Conservation (phyloP, 768 basidiomycete species). For the Lactarius deliciosus region DNA sequence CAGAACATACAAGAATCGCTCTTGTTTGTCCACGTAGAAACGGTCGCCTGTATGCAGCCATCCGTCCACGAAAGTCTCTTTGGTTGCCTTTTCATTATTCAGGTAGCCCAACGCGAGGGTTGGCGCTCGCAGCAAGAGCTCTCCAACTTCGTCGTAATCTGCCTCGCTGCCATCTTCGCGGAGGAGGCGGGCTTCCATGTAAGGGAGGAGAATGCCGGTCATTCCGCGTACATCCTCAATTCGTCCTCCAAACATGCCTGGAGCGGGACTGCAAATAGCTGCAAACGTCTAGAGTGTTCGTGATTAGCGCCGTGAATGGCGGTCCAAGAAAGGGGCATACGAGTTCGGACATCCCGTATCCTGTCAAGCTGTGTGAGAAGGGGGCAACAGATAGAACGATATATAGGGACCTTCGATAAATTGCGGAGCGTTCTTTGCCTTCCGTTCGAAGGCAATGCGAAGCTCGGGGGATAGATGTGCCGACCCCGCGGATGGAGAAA, state of each 20-base stretch:
- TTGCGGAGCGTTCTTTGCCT: background rate
- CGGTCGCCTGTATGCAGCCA: conserved; percentile 78
- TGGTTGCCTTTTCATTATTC: conserved; percentile 65
- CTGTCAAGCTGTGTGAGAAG: conserved; percentile 3
- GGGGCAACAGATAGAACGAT: background rate
- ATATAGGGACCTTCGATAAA: conserved; percentile 11
- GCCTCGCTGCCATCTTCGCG: conserved; percentile 59
- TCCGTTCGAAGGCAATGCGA: conserved; percentile 10
- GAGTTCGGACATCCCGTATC: conserved; percentile 26
- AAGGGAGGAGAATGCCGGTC: conserved; percentile 60
- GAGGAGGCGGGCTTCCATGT: conserved; percentile 61
- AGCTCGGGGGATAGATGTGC: conserved; percentile 18
- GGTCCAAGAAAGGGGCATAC: conserved; percentile 9
- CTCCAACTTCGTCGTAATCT: conserved; percentile 57
- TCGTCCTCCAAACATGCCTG: conserved; percentile 17
- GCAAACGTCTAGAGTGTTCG: conserved; percentile 23
- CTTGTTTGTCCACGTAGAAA: conserved; percentile 58
- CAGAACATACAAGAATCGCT: conserved; percentile 60
- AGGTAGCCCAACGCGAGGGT: conserved; percentile 70
- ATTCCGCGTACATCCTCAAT: conserved; percentile 40
- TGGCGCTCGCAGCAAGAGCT: conserved; percentile 56
- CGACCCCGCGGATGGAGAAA: background rate
- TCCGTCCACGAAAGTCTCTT: conserved; percentile 62
- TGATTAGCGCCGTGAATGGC: background rate
- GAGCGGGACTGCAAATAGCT: conserved; percentile 13